Evolutionary conservation across 495 filamentous ascomycete genomes (phyloP).

Genomic region (Penicillium silybi): DNA sequence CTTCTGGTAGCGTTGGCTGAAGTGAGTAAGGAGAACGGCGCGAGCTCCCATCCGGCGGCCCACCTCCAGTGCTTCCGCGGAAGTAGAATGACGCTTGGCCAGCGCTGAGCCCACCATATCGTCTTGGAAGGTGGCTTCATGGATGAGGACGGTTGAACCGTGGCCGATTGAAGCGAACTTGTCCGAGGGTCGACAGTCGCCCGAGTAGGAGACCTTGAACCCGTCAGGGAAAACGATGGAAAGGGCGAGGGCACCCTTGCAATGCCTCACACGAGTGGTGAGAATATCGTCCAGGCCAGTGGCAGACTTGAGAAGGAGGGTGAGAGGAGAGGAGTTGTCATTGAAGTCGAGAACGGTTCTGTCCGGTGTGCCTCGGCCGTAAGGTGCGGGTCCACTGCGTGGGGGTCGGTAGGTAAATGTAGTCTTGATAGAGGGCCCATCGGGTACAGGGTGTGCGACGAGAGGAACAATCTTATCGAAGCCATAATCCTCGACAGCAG

Average conservation of each 20-base stretch:
- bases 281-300: constrained; percentile 42
- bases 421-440: constrained; percentile 18
- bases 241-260: constrained; percentile 70
- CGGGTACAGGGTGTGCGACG: constrained; percentile 16
- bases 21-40: constrained; percentile 82
- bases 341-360: constrained; percentile 26
- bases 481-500: constrained; percentile 71
- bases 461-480: constrained; percentile 56
- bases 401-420: constrained; percentile 29
- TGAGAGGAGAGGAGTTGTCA: constrained; percentile 22
- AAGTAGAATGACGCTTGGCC: constrained; percentile 88
- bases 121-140: constrained; percentile 95
- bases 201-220: constrained; percentile 88
- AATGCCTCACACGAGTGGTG: constrained; percentile 70
- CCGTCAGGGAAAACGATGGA: constrained; percentile 70
- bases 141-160: constrained; percentile 76
- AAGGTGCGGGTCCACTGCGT: constrained; percentile 25
- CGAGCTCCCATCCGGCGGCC: constrained; percentile 73
- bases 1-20: constrained; percentile 94
- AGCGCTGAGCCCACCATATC: constrained; percentile 70
- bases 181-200: constrained; percentile 79
- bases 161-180: constrained; percentile 66
- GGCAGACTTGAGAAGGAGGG: constrained; percentile 33
- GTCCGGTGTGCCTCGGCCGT: constrained; percentile 14
- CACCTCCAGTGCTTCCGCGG: constrained; percentile 74